Base-by-base conservation (phyloP, 352 stramenopile genomes). In the Plasmopara viticola region DNA sequence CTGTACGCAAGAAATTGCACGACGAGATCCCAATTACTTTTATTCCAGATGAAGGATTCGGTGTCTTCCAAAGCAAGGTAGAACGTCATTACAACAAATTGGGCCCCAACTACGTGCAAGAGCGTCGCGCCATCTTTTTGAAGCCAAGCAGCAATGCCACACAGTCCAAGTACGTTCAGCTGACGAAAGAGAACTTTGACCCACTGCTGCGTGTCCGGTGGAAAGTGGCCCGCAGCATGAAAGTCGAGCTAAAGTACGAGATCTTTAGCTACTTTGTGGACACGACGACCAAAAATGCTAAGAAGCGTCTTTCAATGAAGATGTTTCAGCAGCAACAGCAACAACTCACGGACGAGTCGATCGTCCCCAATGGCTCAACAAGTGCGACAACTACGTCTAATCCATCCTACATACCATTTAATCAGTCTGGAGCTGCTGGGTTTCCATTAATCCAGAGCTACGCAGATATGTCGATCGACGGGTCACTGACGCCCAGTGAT, bases 221-320 rank as follows among this genome's bases (percentile, higher is more conserved):
- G 78, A 86, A 86, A 69, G 72, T 89, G n/a, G 70, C 75, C 34
- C 74, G 76, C 30, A 85, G 72, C 33, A 88, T 86, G 74, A 88
- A 88, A 56, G 72, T 78, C 25, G 78, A 89, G 43, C 74, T 88
- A 46, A 89, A 86, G 68, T 89, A 86, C 61, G 78, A 88, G 43
- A 66, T 89, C 5, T 89, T 89, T 53, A 83, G 75, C 55, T 89
- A 89, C 56, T 89, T 89, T 60, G 67, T 86, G 44, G 78, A 89
- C 64, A 70, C 70, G 13, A 77, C 70, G 2, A 75, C 55, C 34
- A 81, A 84, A 51, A 82, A 83, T 44, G 68, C 77, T 34, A 84
- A 83, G 62, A 83, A 84, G 53, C 64, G 73, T 2, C 15, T 79
- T 17, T 72, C 64, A n/a, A 77, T 84, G 53, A 84, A 86, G 57